Conservation (phyloP, 805 yeast genomes). For the Ogataea pignaliae region DNA sequence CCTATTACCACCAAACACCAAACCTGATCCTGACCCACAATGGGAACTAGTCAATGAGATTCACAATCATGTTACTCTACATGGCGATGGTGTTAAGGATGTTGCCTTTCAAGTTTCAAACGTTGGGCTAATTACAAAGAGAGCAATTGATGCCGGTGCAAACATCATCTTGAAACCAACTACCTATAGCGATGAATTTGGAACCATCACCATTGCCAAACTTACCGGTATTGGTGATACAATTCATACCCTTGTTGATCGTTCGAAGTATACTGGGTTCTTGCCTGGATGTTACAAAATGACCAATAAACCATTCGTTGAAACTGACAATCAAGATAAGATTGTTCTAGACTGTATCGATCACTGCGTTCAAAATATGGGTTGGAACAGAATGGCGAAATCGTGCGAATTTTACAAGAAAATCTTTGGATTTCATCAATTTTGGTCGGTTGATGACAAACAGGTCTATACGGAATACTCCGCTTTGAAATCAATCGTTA, state of each 20-base stretch:
- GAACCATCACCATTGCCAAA: constrained; percentile 49
- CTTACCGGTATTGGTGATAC: constrained; percentile 57
- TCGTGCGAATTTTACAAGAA: constrained; percentile 57
- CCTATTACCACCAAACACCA: constrained; percentile 23
- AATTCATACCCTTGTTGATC: constrained; percentile 62
- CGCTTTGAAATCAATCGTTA: constrained; percentile 69
- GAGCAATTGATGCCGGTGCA: constrained; percentile 52
- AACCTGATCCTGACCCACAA: constrained; percentile 1
- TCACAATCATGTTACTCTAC: constrained; percentile 43
- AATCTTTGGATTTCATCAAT: constrained; percentile 69
- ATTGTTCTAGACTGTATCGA: constrained; percentile 48
- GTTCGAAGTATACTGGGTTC: constrained; percentile 24
- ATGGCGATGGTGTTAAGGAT: constrained; percentile 82
- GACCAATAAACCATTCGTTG: constrained; percentile 1
- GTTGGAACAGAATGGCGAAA: constrained; percentile 59
- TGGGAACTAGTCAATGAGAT: constrained; percentile 29
- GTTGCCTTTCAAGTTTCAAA: constrained; percentile 61
- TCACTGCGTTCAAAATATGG: constrained; percentile 78
- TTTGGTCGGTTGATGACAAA: constrained; percentile 81
- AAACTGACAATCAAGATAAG: neutral
- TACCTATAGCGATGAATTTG: constrained; percentile 38
- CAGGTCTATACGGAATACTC: constrained; percentile 68
- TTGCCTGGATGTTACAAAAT: constrained; percentile 20
- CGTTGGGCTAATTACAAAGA: constrained; percentile 38
- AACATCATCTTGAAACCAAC: constrained; percentile 24